Conservation (phyloP, 768 basidiomycete species). For the Tylopilus felleus region DNA sequence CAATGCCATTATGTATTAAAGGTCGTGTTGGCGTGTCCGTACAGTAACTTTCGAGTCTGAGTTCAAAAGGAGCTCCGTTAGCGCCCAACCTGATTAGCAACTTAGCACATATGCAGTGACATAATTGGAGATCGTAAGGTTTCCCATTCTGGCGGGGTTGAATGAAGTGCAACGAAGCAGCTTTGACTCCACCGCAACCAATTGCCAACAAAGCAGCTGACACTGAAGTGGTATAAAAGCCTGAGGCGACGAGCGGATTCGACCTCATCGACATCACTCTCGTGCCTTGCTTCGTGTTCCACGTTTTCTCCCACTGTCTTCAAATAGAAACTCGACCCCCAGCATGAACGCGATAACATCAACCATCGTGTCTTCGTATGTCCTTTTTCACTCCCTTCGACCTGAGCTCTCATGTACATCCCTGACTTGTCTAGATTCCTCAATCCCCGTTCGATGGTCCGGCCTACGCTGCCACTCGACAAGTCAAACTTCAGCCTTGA, state of each 20-base stretch:
- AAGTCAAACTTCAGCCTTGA: slow-evolving; percentile 27
- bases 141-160: too few species aligned
- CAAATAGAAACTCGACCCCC: slow-evolving; percentile 2
- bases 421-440: slow-evolving; percentile 15
- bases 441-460: slow-evolving; percentile 13
- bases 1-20: too few species aligned
- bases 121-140: too few species aligned
- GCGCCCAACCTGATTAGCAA: too few species aligned
- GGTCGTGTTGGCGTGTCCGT: too few species aligned
- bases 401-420: slow-evolving; percentile 22
- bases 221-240: too few species aligned
- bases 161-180: too few species aligned
- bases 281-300: not conserved
- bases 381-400: not conserved
- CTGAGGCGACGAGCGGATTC: not conserved
- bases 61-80: too few species aligned
- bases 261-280: not conserved
- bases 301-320: not conserved
- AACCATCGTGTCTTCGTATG: slow-evolving; percentile 8
- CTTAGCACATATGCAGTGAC: too few species aligned
- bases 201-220: too few species aligned
- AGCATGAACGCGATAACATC: not conserved
- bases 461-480: slow-evolving; percentile 12
- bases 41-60: too few species aligned
- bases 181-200: too few species aligned